Conservation (phyloP, 2,329 filamentous ascomycete genomes). For the Pseudopyricularia javanii region DNA sequence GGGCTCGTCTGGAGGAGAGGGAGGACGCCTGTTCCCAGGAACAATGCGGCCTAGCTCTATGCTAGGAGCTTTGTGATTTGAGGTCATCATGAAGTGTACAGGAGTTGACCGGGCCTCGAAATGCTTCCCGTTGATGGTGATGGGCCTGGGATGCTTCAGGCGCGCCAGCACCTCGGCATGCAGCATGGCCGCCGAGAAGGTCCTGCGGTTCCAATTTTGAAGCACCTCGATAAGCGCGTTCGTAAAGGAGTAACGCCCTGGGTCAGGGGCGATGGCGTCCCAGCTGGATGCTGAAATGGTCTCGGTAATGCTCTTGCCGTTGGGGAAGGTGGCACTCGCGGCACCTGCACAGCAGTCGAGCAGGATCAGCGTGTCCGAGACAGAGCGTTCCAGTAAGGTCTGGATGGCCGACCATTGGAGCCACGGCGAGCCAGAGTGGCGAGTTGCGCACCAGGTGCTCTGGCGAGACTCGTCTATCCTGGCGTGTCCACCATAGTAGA, state of each 20-base stretch:
- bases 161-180: conserved; percentile 48
- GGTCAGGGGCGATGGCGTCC: conserved; percentile 48
- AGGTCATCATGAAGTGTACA: conserved; percentile 52
- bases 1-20: conserved; percentile 21
- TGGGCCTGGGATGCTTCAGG: conserved; percentile 44
- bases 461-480: conserved; percentile 46
- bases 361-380: conserved; percentile 44
- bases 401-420: conserved; percentile 51
- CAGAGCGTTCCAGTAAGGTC: conserved; percentile 42
- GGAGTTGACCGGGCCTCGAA: conserved; percentile 47
- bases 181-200: conserved; percentile 47
- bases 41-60: conserved; percentile 38
- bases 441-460: conserved; percentile 47
- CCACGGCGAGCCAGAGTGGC: conserved; percentile 39
- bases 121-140: conserved; percentile 43
- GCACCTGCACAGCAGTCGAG: conserved; percentile 49
- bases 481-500: conserved; percentile 49
- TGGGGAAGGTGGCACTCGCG: conserved; percentile 46
- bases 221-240: conserved; percentile 46
- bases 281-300: conserved; percentile 50
- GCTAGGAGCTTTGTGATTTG: conserved; percentile 44
- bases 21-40: conserved; percentile 18
- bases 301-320: conserved; percentile 45
- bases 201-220: conserved; percentile 40
- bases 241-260: conserved; percentile 47